Evolutionary conservation across 1,139 yeast genomes (phyloP), one percentile per base, ranked within the genome.

Genomic region (Hemisphaericaspora xylanilytica): DNA sequence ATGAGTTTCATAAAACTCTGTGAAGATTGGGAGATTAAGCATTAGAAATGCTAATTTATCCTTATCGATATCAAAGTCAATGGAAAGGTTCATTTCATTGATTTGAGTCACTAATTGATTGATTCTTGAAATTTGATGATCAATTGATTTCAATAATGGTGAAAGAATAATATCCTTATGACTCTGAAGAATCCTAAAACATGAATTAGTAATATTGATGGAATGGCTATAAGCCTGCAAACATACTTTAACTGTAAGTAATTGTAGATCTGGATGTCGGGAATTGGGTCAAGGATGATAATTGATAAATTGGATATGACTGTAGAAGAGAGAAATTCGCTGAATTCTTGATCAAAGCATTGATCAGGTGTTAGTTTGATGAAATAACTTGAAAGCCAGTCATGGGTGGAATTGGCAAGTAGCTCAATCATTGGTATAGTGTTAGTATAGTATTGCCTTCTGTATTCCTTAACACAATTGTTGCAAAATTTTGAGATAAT

Each of bases 31-130:
- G 10, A 44, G 15, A 22, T 42, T 46, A 15, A 44, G 37, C 38
- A 44, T 46, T 10, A 46, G 38, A 26, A 32, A 40, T 3, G 42
- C 35, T 17, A 46, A 33, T 32, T 37, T 34, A 27, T 44, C 44
- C 14, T 39, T 42, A 5, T 39, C 14, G 7, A 45, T 9, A 13
- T 27, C 33, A 21, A 36, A 39, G 13, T 28, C 41, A 12, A 33
- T 13, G 15, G 37, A 28, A 25, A 43, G 28, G 25, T 29, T 27
- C 28, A 36, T 16, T 14, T 22, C 6, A 29, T 18, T 17, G 27
- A 42, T 29, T 18, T 15, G 20, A n/a, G 32, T 36, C 13, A 36
- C 33, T 16, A 35, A 36, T 14, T 27, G 17, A 12, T 29, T 24
- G 3, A 39, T 24, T 11, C 15, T 24, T 27, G 32, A 24, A 5